Evolutionary conservation across 2,329 filamentous ascomycete genomes (phyloP).

Genomic region (Pyricularia sp.): DNA sequence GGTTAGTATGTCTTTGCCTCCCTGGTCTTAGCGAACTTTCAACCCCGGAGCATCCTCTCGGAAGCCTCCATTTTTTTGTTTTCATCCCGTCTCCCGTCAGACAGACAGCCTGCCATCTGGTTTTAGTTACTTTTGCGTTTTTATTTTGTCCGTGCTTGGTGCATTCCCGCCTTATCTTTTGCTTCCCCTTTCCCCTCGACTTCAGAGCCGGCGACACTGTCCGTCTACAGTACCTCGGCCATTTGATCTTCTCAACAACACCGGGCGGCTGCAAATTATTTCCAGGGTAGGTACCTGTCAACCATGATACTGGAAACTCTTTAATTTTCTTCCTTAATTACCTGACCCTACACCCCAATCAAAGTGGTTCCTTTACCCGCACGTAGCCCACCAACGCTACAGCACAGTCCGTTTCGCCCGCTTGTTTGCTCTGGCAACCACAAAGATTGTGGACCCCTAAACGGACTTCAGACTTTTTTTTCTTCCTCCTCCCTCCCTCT

Average conservation of each 20-base stretch:
- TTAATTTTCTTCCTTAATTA: background rate
- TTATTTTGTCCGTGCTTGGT: background rate
- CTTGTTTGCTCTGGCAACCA: slow-evolving; percentile 8
- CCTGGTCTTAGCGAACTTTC: background rate
- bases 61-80: background rate
- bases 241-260: background rate
- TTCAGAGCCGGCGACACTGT: background rate
- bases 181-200: background rate
- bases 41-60: background rate
- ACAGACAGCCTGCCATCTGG: background rate
- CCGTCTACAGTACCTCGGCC: background rate
- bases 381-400: background rate
- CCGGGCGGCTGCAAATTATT: background rate
- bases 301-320: background rate
- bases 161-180: background rate
- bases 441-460: slow-evolving; percentile 2
- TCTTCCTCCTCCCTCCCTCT: background rate
- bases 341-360: background rate
- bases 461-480: background rate
- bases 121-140: background rate
- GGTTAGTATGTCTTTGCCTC: background rate
- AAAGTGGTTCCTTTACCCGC: background rate
- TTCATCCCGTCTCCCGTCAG: background rate
- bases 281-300: background rate
- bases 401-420: slow-evolving; percentile 5